Conservation (phyloP, 768 basidiomycete species). For the Suillus plorans region DNA sequence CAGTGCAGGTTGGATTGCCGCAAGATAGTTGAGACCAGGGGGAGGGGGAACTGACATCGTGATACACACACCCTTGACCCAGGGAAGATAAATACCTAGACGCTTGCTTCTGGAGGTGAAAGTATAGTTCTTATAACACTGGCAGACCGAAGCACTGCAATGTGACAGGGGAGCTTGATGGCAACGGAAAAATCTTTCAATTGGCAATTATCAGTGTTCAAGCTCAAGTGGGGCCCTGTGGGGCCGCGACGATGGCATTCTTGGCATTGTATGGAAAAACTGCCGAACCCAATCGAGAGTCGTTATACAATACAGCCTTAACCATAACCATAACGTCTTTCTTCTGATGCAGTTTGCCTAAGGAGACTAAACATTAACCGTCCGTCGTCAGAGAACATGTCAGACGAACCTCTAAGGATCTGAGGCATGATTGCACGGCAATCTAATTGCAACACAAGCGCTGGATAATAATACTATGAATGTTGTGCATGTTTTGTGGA, state of each 20-base stretch:
- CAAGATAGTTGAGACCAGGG: conserved; percentile 1
- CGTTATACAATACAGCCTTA: not conserved
- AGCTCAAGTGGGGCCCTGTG: too few relatives aligned
- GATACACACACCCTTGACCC: not conserved
- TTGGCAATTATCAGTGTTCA: not conserved
- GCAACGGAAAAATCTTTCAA: not conserved
- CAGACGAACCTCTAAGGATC: not conserved
- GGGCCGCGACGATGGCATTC: not conserved
- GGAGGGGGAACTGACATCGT: not conserved
- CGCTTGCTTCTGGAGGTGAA: not conserved
- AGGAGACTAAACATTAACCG: not conserved
- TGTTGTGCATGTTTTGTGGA: not conserved
- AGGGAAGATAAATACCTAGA: not conserved
- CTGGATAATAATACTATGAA: not conserved
- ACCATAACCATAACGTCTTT: not conserved
- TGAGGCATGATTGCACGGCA: not conserved
- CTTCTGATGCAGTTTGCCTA: not conserved
- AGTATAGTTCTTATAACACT: not conserved
- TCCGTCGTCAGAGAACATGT: not conserved
- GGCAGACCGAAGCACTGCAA: not conserved
- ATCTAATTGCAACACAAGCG: not conserved
- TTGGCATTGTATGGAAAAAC: not conserved
- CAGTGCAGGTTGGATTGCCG: conserved; percentile 21
- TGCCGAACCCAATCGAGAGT: not conserved
- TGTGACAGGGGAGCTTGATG: not conserved